phyloP scores from a whole-genome alignment of 225 moss, liverwort and hornwort species.

The Anthoceros angustus region DNA sequence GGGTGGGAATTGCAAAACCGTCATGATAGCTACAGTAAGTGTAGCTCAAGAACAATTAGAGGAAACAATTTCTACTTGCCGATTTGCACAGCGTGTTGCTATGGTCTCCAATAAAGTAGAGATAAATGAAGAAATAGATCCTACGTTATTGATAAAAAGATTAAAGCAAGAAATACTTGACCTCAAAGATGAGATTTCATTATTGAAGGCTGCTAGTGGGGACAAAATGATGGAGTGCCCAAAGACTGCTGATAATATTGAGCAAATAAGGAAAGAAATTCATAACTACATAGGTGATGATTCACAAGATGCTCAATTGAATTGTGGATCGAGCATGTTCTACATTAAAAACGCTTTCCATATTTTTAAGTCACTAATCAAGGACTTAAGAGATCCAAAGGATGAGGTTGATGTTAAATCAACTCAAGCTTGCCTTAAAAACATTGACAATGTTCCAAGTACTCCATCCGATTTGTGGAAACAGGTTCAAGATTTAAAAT shows the following conservation, averaged over 20 bases:
- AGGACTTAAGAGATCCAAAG: neutral
- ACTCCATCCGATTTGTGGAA: conserved; percentile 5
- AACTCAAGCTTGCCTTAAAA: conserved; percentile 6
- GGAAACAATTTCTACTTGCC: conserved; percentile 80
- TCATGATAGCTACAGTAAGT: conserved; percentile 86
- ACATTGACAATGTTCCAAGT: neutral
- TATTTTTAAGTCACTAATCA: conserved; percentile 28
- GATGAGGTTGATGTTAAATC: neutral
- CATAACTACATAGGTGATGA: conserved; percentile 26
- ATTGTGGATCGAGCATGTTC: conserved; percentile 50
- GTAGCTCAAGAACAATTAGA: conserved; percentile 71
- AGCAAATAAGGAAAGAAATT: conserved; percentile 24
- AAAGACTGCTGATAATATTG: conserved; percentile 31
- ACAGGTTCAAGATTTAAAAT: conserved; percentile 3
- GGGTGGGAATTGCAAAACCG: conserved; percentile 76
- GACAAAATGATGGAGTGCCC: conserved; percentile 25
- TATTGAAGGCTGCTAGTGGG: conserved; percentile 12
- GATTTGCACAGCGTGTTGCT: conserved; percentile 83
- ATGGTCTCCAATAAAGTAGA: conserved; percentile 73
- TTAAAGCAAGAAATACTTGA: conserved; percentile 65
- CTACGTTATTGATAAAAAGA: conserved; percentile 49
- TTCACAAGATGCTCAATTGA: conserved; percentile 31
- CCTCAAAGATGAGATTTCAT: conserved; percentile 29
- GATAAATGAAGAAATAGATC: conserved; percentile 70
- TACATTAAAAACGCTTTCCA: conserved; percentile 50